phyloP scores from a whole-genome alignment of 1,139 yeast species.

The Yamadazyma sp. region DNA sequence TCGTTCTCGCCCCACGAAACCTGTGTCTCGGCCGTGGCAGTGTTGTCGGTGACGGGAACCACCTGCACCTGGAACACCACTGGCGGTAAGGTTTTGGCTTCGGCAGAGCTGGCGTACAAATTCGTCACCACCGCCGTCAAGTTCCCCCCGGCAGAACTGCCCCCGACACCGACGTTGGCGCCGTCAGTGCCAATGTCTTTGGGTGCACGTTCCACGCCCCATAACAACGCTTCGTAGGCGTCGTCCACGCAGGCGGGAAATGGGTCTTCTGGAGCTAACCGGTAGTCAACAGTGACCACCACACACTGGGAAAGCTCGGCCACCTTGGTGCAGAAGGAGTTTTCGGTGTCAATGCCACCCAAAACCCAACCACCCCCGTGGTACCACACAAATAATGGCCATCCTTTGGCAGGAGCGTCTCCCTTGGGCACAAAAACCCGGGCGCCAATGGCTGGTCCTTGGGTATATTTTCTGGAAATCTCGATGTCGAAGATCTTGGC shows the following conservation, averaged over 20 bases:
- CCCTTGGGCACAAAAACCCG: conserved; percentile 43
- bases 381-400: conserved; percentile 48
- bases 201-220: conserved; percentile 21
- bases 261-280: conserved; percentile 52
- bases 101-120: conserved; percentile 29
- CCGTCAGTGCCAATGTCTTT: conserved; percentile 27
- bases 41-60: conserved; percentile 52
- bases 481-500: conserved; percentile 29
- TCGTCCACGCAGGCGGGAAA: conserved; percentile 53
- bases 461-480: conserved; percentile 36
- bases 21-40: conserved; percentile 39
- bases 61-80: conserved; percentile 41
- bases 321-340: conserved; percentile 44
- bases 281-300: conserved; percentile 42
- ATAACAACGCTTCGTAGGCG: conserved; percentile 33
- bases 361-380: conserved; percentile 55
- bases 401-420: conserved; percentile 36
- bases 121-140: conserved; percentile 44
- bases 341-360: conserved; percentile 47
- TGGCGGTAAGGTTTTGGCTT: conserved; percentile 30
- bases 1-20: conserved; percentile 43
- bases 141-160: conserved; percentile 53
- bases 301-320: conserved; percentile 36
- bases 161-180: conserved; percentile 41
- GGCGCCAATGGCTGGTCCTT: conserved; percentile 30